phyloP scores from a whole-genome alignment of 768 basidiomycete genomes.

The Suillus fuscotomentosus region DNA sequence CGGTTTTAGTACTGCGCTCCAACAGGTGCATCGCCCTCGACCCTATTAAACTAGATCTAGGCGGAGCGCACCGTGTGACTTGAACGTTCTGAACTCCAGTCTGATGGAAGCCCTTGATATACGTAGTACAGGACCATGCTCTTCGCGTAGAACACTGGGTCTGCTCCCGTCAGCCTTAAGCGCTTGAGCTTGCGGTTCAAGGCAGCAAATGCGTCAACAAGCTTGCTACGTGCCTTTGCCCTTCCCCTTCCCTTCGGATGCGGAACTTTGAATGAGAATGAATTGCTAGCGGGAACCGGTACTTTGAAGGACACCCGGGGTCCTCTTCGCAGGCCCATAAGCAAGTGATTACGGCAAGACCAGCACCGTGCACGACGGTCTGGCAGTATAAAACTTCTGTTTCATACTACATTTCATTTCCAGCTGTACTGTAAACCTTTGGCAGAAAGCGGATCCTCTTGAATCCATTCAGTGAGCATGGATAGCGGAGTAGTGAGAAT shows the following conservation, averaged over 20 bases:
- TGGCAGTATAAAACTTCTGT: neutral
- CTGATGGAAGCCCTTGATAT: too few relatives aligned
- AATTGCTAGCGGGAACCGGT: too few relatives aligned
- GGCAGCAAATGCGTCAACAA: neutral
- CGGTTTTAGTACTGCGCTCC: too few relatives aligned
- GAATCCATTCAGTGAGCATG: conserved; percentile 33
- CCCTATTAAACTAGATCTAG: too few relatives aligned
- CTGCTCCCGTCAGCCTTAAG: too few relatives aligned
- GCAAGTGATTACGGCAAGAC: neutral
- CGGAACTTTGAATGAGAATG: neutral
- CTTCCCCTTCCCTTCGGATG: neutral
- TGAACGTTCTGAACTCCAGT: too few relatives aligned
- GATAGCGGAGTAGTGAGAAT: conserved; percentile 46
- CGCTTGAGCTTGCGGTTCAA: neutral
- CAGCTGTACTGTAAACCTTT: conserved; percentile 51
- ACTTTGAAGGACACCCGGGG: neutral
- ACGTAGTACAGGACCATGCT: too few relatives aligned
- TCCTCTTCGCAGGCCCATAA: neutral
- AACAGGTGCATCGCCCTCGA: too few relatives aligned
- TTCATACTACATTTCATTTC: conserved; percentile 25
- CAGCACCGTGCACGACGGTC: neutral
- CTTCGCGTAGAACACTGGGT: too few relatives aligned
- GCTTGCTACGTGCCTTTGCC: neutral
- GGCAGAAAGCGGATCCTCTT: neutral
- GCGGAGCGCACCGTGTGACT: too few relatives aligned